These are phyloP conservation scores for Oryza nivara DNA, from an alignment of 176 grass and related monocot species.

Conservation along the genomic window DNA sequence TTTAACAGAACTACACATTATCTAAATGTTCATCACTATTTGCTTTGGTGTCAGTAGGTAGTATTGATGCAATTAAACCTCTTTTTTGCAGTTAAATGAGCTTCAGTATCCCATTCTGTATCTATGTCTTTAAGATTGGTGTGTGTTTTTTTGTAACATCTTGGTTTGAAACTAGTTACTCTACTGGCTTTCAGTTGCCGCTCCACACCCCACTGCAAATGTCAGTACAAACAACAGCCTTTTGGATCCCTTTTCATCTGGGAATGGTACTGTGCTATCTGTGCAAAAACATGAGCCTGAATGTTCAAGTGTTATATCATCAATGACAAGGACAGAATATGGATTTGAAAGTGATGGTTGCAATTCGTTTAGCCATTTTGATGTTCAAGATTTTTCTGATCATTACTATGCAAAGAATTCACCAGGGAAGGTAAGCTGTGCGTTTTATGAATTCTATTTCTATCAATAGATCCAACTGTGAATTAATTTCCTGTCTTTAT, in stretches of 20 bases:
- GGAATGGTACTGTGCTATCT: conserved; percentile 20
- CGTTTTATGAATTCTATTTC: conserved; percentile 34
- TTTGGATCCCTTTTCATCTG: conserved; percentile 53
- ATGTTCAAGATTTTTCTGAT: conserved; percentile 69
- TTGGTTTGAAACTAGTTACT: neutral
- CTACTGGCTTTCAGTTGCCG: conserved; percentile 37
- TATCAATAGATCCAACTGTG: conserved; percentile 12
- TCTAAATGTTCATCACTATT: too few species aligned
- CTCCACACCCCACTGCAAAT: conserved; percentile 24
- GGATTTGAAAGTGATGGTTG: conserved; percentile 40
- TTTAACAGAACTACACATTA: too few species aligned
- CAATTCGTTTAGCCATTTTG: conserved; percentile 59
- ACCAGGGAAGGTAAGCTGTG: conserved; percentile 50
- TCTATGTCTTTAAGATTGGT: conserved; percentile 16
- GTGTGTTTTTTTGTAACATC: neutral
- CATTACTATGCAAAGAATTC: conserved; percentile 58
- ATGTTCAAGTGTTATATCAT: conserved; percentile 43
- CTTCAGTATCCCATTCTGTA: neutral
- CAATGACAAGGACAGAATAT: conserved; percentile 23
- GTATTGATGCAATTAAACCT: neutral
- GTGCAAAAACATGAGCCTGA: conserved; percentile 44
- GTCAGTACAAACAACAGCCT: conserved; percentile 29
- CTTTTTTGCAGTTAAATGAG: neutral
- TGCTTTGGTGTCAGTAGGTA: neutral
- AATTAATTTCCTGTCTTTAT: conserved; percentile 16